These are phyloP conservation scores for Forsythia suspensa DNA, from an alignment of 257 asterid genomes.

Conservation along the genomic window DNA sequence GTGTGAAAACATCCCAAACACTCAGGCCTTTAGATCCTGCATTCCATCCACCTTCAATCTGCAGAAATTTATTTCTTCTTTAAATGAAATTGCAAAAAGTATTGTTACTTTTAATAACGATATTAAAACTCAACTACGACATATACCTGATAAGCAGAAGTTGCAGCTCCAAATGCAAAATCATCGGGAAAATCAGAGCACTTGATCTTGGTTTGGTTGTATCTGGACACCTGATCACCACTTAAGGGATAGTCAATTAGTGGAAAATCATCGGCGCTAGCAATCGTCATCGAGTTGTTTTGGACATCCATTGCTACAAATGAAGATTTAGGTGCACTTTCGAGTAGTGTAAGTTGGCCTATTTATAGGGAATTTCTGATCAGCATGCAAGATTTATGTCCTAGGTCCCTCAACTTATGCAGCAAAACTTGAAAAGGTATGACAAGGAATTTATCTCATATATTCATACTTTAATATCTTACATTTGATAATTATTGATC, in stretches of 20 bases:
- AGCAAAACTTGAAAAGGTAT: no score
- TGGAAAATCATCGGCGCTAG: neutral
- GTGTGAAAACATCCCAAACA: conserved; percentile 45
- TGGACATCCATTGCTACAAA: neutral
- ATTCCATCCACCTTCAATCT: conserved; percentile 34
- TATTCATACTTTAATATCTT: no score
- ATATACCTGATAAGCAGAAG: conserved; percentile 25
- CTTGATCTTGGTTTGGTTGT: conserved; percentile 1
- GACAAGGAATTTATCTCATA: no score
- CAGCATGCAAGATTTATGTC: no score
- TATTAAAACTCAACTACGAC: neutral
- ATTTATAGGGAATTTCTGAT: neutral
- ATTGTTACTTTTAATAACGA: neutral
- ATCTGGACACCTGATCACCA: neutral
- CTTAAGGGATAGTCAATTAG: neutral
- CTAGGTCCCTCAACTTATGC: no score
- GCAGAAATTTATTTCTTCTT: neutral
- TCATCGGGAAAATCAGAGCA: conserved; percentile 13
- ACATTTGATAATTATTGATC: no score
- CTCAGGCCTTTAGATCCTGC: conserved; percentile 38
- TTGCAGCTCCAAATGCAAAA: conserved; percentile 20
- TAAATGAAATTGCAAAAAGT: no score
- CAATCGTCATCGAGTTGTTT: neutral
- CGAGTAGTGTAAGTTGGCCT: neutral
- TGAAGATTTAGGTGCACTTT: neutral